phyloP scores from a whole-genome alignment of 495 filamentous ascomycete genomes.

The Penicillium lividum region DNA sequence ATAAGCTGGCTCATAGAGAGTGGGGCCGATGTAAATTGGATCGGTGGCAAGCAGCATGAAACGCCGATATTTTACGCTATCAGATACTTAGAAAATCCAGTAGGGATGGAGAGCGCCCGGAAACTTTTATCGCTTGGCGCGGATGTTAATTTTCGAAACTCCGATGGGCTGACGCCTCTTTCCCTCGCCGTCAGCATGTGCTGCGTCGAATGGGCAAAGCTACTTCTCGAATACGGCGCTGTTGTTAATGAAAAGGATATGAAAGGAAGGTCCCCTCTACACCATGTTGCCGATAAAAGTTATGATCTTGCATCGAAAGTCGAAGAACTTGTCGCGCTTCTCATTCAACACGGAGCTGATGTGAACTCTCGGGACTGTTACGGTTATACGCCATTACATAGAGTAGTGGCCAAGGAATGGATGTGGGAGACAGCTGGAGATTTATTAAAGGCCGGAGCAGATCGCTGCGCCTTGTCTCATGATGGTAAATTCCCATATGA shows the following conservation, averaged over 20 bases:
- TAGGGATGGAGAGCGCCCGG: neutral
- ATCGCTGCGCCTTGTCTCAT: conserved; percentile 8
- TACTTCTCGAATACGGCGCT: conserved; percentile 6
- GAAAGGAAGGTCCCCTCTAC: conserved; percentile 9
- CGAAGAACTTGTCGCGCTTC: conserved; percentile 1
- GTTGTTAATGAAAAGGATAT: conserved; percentile 6
- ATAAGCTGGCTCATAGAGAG: conserved; percentile 5
- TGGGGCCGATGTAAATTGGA: conserved; percentile 11
- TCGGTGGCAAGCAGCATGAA: conserved; percentile 7
- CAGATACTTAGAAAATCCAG: too few relatives aligned
- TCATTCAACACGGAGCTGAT: conserved; percentile 9
- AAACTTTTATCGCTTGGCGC: conserved; percentile 8
- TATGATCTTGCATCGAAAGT: neutral
- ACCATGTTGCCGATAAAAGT: conserved; percentile 7
- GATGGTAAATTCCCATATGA: conserved; percentile 12
- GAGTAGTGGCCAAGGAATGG: neutral
- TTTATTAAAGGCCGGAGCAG: conserved; percentile 10
- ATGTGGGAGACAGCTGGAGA: conserved; percentile 7
- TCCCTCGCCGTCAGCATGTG: conserved; percentile 5
- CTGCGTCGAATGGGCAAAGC: neutral
- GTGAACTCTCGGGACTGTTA: conserved; percentile 10
- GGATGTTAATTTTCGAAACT: conserved; percentile 10
- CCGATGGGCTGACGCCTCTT: conserved; percentile 11
- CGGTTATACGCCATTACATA: conserved; percentile 14
- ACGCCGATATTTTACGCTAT: conserved; percentile 14